Evolutionary conservation across 345 rosid genomes (phyloP), one percentile per base, ranked within the genome.

Genomic region (Syzygium aqueum): DNA sequence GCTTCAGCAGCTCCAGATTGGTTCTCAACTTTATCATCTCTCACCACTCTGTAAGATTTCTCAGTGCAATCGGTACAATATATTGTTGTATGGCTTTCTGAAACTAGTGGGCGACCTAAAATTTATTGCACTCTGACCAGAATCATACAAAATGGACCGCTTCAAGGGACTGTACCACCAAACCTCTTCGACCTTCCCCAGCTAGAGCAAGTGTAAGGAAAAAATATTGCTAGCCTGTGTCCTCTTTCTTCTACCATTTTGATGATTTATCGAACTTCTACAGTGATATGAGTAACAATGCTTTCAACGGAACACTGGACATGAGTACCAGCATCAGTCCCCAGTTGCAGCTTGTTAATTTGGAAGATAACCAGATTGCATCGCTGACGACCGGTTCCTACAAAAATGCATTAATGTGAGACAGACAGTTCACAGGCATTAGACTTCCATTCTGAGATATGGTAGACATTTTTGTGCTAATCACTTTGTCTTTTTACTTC

Each of bases 201-300:
- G 88, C 91, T 97, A 88, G 94, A 96, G 84, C 96, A 94, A 95
- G 98, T 97, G 99, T 97, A 88, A 91, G 99, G 90, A 83, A 78
- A 50, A 84, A 30, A 49, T 28, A n/a, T 84, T 12, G 11, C 40
- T 50, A 19, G 17, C 30, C 17, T 28, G 40, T 15, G 37, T 51
- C 37, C 37, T 19, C 54, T 84, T n/a, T 52, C 57, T 77, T 9
- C 43, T 30, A 25, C 13, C 21, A 67, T 28, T 27, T 53, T 11
- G 54, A 8, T 8, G 53, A 50, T 8, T 33, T 50, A 8, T 85
- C 15, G 11, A 33, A 30, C 37, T 53, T 49, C 17, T 37, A 25
- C 93, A 97, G 99, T 90, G 91, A 92, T 88, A 89, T 97, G 83
- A 92, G 91, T 86, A 94, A 95, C 90, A 97, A 97, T 80, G 91